Percentiles rank a stretch among this genome's conserved stretches.
Evolutionary conservation across 345 rosid genomes (phyloP).

Genomic region (Camelina neglecta): DNA sequence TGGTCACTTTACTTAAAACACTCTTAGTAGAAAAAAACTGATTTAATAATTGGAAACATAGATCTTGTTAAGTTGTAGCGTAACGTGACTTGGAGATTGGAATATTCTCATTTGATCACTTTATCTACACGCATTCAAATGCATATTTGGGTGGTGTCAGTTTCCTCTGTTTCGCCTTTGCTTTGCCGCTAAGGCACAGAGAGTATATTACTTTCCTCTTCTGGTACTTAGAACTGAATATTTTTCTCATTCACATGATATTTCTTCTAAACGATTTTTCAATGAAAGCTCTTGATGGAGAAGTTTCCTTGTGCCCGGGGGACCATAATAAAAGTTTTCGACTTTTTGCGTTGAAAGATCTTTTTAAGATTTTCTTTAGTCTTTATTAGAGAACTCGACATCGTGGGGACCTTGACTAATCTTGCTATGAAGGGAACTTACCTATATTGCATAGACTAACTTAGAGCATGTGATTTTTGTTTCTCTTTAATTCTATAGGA

Average conservation of each 20-base stretch:
- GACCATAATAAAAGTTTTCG: constrained; percentile 28
- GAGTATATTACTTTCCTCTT: constrained; percentile 28
- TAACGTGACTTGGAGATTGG: constrained; percentile 15
- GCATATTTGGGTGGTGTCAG: constrained; percentile 1
- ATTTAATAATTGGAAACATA: constrained; percentile 15
- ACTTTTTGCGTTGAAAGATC: constrained; percentile 19
- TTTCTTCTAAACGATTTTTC: not conserved
- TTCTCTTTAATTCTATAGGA: constrained; percentile 41
- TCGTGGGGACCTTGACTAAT: constrained; percentile 27
- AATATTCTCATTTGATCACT: constrained; percentile 5
- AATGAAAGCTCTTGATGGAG: constrained; percentile 7
- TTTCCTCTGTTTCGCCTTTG: constrained; percentile 28
- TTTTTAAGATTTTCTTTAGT: constrained; percentile 16
- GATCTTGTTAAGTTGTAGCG: not conserved
- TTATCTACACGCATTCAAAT: constrained; percentile 5
- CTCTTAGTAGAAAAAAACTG: not conserved
- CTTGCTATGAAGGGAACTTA: constrained; percentile 7
- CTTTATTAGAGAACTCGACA: constrained; percentile 3
- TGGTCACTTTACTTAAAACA: constrained; percentile 33
- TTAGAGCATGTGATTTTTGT: not conserved
- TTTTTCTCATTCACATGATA: constrained; percentile 9
- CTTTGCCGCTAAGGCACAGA: constrained; percentile 33
- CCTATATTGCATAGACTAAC: constrained; percentile 14
- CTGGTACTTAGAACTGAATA: constrained; percentile 26
- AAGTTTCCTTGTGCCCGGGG: constrained; percentile 35